Base-by-base conservation (phyloP, 2,329 filamentous ascomycete species). In the Chalaropsis ovoidea region DNA sequence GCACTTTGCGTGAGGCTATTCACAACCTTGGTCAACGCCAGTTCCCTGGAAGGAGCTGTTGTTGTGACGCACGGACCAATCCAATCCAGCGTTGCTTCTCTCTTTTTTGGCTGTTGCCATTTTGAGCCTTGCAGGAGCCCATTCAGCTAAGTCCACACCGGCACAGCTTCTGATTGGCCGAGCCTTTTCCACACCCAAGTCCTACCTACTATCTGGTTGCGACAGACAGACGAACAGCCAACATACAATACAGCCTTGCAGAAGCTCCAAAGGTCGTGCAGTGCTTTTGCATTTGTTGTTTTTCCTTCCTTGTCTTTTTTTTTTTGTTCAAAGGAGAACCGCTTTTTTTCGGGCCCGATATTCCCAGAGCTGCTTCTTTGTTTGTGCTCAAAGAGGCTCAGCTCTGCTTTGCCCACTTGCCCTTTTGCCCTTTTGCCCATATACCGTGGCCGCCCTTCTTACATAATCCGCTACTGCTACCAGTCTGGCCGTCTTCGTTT, bases 31-130 rank as follows among this genome's bases (percentile, higher is more conserved):
- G 43, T 43, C 24, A 65, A 61, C 56, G 10, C 63, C 52, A 61
- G 54, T 63, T 63, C 63, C 61, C 11, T 63, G 41, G 66, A 65
- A 67, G 66, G 66, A 67, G 63, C 56, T 67, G 66, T 60, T 60
- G 66, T 65, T 67, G 66, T 65, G 58, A 63, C 61, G 66, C 66
- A 67, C 66, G 61, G 63, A 65, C 66, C 63, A 63, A 58, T 39
- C 54, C 24, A 19, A 17, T 54, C 27, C 61, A 65, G 49, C 62
- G 60, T 67, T 65, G 45, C 60, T 31, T 64, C 49, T 49, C 35
- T 61, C 56, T 61, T 64, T 65, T 65, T 65, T 62, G 63, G 24
- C 19, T 65, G 49, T 63, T 65, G 58, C 66, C 62, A 64, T 67
- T 67, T 67, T 67, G 65, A 67, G 65, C 61, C 65, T 64, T 67